Evolutionary conservation across 2,329 filamentous ascomycete species (phyloP), one percentile per base, ranked within the genome.

Genomic region (Leptographium galeiforme): DNA sequence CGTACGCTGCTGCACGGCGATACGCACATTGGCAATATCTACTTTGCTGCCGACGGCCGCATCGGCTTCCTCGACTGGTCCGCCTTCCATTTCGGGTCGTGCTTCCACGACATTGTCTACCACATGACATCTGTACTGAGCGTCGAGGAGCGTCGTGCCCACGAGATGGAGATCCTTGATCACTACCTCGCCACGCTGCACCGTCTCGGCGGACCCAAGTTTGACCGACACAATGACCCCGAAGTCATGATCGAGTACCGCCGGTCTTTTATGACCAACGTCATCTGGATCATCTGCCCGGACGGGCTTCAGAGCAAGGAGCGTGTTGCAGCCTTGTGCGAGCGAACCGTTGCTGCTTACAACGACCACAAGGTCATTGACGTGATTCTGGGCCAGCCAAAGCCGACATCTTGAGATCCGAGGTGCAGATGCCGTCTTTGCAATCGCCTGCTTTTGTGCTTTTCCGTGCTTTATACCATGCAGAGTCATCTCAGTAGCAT

Each of bases 51-150:
- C 19, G 59, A 61, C 8, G 58, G 58, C 11, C 61, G 56, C 4
- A 63, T 63, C 38, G 60, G 63, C 16, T 69, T 68, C 58, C 59
- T 69, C 25, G 67, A 68, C 58, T 69, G 64, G 63, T 66, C 68
- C 54, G 61, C 61, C 50, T 61, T 67, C 18, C 63, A 66, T 56
- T 63, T 66, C 52, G 64, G 65, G 30, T 66, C 64, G 3, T 62
- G 62, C 7, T 66, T 70, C 56, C 66, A 68, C 53, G 67, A 70
- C 51, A 56, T 69, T 25, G 59, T 62, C 0, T 70, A 69, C 57
- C 67, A 64, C 55, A 55, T 69, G 40, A 61, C 55, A 4, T 62
- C 65, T 34, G 62, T 65, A 8, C 57, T 70, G 12, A 62, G 57
- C 34, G 46, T 67, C 38, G 63, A 66, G 54, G 65, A 68, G 48